Evolutionary conservation across 23 red algal species (phyloP).

Genomic region (Gracilaria gracilis): DNA sequence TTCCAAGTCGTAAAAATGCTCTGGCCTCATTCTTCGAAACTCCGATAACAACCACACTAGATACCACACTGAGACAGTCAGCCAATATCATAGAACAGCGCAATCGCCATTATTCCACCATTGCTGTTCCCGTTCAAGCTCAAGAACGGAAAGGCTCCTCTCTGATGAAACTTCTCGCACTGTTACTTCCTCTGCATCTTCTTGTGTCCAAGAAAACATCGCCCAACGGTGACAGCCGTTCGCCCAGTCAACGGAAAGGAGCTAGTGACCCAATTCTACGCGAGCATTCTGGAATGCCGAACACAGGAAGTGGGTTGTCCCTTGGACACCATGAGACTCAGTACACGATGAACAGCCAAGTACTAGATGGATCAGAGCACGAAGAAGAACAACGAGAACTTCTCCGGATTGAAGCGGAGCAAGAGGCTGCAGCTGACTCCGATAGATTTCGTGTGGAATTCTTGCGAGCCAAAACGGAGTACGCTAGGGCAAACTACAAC

Average conservation of each 20-base stretch:
- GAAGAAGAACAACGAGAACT: slow-evolving; percentile 69
- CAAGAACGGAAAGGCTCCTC: background rate
- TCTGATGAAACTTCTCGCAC: slow-evolving; percentile 32
- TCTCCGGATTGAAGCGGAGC: slow-evolving; percentile 67
- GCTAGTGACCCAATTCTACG: slow-evolving; percentile 7
- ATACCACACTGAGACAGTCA: slow-evolving; percentile 43
- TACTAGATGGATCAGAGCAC: slow-evolving; percentile 14
- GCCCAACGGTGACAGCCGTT: background rate
- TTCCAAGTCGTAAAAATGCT: slow-evolving; percentile 54
- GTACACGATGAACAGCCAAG: slow-evolving; percentile 9
- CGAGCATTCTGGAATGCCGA: background rate
- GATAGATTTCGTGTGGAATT: slow-evolving; percentile 74
- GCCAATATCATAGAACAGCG: slow-evolving; percentile 29
- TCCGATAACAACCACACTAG: slow-evolving; percentile 38
- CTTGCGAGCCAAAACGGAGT: slow-evolving; percentile 48
- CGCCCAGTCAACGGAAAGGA: background rate
- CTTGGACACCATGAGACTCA: slow-evolving; percentile 33
- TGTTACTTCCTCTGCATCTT: slow-evolving; percentile 33
- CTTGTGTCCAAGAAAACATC: background rate
- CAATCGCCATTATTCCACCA: slow-evolving; percentile 21
- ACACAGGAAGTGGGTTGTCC: slow-evolving; percentile 7
- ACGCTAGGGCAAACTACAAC: slow-evolving; percentile 32
- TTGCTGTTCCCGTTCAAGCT: slow-evolving; percentile 32
- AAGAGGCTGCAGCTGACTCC: slow-evolving; percentile 53
- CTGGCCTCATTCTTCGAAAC: slow-evolving; percentile 67